Evolutionary conservation across 805 yeast species (phyloP), one percentile per base, ranked within the genome.

Genomic region (Yarrowia deformans): DNA sequence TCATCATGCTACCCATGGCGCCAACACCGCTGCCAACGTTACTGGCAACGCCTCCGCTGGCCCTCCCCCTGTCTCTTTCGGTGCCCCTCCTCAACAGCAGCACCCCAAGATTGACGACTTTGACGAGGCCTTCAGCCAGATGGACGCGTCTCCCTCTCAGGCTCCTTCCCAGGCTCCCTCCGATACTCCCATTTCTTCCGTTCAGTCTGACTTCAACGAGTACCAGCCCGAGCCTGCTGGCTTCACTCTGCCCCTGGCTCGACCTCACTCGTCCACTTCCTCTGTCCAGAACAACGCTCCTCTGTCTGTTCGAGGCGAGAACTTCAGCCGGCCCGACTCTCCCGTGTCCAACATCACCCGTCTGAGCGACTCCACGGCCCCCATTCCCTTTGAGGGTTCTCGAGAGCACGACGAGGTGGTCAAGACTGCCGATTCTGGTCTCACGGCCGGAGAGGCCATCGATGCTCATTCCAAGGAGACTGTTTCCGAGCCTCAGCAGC

Each of bases 251-350:
- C 83, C 83, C 63, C 73, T 85, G 75, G 80, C 79, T 45, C 82
- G 95, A 74, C 90, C 96, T 1, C 90, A 88, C 70, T 90, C 97
- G 0, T 85, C 90, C 48, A 90, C 97, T 0, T 92, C 97, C 0
- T 90, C 97, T 54, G 96, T 93, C 42, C 94, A 90, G 74, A 93
- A 93, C 79, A 93, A 94, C 77, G 92, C 98, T 1, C 93, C 98
- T 0, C 86, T 87, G 78, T 90, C 97, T 29, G 97, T 92, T 8
- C 87, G 97, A 70, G 97, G 90, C 71, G 77, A 82, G 16, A 87
- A 85, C 70, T 76, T 76, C 18, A 78, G 84, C 8, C 77, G 80
- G 19, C 81, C 83, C 7, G 80, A 79, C 49, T 81, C 84, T 6
- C 82, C 80, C n/a, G 76, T 70, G 34, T 68, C 67, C 14, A 46